These are phyloP conservation scores for Gleditsia sinensis DNA, from an alignment of 306 rosid species.

Conservation along the genomic window DNA sequence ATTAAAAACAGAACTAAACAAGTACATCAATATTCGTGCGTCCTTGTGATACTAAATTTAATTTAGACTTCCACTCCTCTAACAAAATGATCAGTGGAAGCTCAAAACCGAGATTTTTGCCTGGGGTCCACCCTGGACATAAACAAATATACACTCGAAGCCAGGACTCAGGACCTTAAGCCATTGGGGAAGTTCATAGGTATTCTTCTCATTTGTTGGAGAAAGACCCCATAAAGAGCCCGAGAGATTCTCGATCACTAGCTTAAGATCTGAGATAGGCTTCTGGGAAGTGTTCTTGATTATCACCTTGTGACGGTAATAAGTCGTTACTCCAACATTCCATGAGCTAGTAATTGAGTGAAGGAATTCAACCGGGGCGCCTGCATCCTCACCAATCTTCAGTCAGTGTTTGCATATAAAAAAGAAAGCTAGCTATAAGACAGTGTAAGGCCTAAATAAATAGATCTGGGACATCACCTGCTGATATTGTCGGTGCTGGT, in stretches of 20 bases:
- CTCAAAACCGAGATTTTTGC: constrained; percentile 57
- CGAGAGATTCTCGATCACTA: constrained; percentile 55
- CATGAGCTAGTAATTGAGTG: constrained; percentile 71
- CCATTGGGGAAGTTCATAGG: constrained; percentile 72
- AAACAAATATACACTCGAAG: constrained; percentile 58
- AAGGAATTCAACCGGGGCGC: constrained; percentile 52
- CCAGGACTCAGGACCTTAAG: constrained; percentile 61
- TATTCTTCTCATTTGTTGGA: constrained; percentile 53
- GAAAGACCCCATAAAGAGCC: constrained; percentile 77
- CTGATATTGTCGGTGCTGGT: background rate
- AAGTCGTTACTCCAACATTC: constrained; percentile 43
- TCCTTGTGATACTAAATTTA: background rate
- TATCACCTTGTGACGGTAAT: constrained; percentile 73
- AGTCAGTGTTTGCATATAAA: background rate
- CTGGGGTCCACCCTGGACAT: constrained; percentile 83
- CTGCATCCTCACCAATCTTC: constrained; percentile 37
- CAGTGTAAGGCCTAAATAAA: background rate
- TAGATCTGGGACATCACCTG: no score
- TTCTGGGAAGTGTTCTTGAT: constrained; percentile 69
- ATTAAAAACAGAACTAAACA: no score
- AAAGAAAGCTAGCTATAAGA: background rate
- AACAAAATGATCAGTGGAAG: constrained; percentile 49
- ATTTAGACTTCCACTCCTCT: background rate
- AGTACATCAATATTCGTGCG: background rate
- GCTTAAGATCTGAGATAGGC: constrained; percentile 57